Evolutionary conservation across 345 rosid species (phyloP), one percentile per base, ranked within the genome.

Genomic region (Murraya koenigii): DNA sequence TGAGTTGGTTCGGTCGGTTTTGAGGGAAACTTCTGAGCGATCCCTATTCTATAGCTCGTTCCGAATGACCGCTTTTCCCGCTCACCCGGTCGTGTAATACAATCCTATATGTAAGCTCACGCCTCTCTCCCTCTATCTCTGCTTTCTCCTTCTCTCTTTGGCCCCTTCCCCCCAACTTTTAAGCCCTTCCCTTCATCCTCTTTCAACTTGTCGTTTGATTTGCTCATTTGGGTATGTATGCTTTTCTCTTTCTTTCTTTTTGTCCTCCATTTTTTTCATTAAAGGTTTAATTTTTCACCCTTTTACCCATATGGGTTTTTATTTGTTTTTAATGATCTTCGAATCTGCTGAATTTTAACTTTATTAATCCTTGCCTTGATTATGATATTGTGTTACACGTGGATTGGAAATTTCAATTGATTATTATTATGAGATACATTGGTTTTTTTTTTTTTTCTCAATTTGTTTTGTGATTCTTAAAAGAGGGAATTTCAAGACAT

Each of bases 41-140:
- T 81, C 80, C 90, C 88, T 85, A 86, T 84, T 87, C 89, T 87
- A 87, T 13, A 82, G 88, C 85, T 80, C 76, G 72, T 58, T 81
- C 74, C 72, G 74, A 67, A 66, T 58, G 80, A 72, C 89, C 94
- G 88, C 76, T 79, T 87, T 82, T 89, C 6, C 41, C 85, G 92
- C 85, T 89, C 83, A 74, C 84, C 91, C 91, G 80, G 83, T 84
- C 87, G 79, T 86, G 78, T 41, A 75, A 80, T 74, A 78, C 58
- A 74, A 72, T 59, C 84, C 85, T 84, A 86, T 83, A 82, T 87
- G 82, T 81, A 73, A 66, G 75, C 77, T 82, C 73, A 28, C 75
- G 56, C 76, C 54, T 52, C 26, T 38, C 82, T 78, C 77, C 63
- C 63, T 19, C 49, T 77, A 25, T 52, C 32, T 65, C 38, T 74